A percentile compares a stretch with the other conserved stretches of the same genome.
Conservation (phyloP, 2,329 filamentous ascomycete species). For the Talaromyces amestolkiae region DNA sequence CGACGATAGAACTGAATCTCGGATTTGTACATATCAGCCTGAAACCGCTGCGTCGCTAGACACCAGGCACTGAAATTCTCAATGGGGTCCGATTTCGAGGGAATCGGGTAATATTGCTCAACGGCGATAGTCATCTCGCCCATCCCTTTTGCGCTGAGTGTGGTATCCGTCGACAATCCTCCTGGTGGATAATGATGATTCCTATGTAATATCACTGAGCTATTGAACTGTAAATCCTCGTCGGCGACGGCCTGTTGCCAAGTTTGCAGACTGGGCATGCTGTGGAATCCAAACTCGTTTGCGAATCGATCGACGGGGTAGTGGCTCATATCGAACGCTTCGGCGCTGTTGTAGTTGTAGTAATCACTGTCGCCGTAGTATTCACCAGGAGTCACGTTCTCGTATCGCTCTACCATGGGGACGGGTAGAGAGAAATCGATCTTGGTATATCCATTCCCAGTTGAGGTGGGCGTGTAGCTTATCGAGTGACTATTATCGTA, state of each 20-base stretch:
- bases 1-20: constrained; percentile 62
- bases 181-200: constrained; percentile 60
- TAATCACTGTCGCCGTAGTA: constrained; percentile 62
- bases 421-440: constrained; percentile 54
- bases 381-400: constrained; percentile 51
- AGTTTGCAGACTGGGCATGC: constrained; percentile 59
- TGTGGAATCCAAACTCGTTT: constrained; percentile 64
- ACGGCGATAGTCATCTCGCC: constrained; percentile 60
- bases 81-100: constrained; percentile 51
- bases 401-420: constrained; percentile 57
- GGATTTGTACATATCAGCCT: constrained; percentile 60
- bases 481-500: constrained; percentile 60
- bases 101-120: constrained; percentile 56
- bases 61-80: constrained; percentile 64
- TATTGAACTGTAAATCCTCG: constrained; percentile 58
- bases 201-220: constrained; percentile 53
- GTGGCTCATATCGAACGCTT: constrained; percentile 54
- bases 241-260: constrained; percentile 56
- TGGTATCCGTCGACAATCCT: constrained; percentile 46
- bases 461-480: constrained; percentile 60
- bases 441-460: constrained; percentile 57
- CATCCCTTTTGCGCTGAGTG: constrained; percentile 35
- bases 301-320: constrained; percentile 61
- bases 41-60: constrained; percentile 62
- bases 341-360: constrained; percentile 57